These are phyloP conservation scores for Botrytis porri DNA, from an alignment of 2,329 filamentous ascomycete species.

Conservation along the genomic window DNA sequence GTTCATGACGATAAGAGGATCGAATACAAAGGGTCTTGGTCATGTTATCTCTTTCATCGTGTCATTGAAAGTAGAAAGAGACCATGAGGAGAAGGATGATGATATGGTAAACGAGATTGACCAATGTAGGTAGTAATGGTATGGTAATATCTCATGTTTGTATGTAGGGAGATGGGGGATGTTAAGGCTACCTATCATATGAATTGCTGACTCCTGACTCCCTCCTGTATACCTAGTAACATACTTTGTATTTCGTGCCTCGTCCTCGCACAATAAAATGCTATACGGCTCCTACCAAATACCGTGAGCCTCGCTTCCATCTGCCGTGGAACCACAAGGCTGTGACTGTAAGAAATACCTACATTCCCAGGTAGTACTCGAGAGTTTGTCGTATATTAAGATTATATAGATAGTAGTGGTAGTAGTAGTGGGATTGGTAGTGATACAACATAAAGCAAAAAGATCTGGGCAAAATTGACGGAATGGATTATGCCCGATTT, in stretches of 20 bases:
- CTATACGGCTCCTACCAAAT: not conserved
- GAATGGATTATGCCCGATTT: not conserved
- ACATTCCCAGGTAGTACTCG: not conserved
- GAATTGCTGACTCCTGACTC: not conserved
- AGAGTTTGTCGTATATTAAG: not conserved
- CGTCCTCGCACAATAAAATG: not conserved
- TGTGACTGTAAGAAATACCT: not conserved
- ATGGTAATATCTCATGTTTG: not conserved
- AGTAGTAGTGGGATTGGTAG: no score
- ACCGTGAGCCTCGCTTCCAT: not conserved
- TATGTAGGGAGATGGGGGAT: not conserved
- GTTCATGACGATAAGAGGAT: not conserved
- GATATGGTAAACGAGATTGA: not conserved
- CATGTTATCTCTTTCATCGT: not conserved
- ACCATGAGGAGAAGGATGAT: not conserved
- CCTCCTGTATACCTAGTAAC: not conserved
- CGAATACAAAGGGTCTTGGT: not conserved
- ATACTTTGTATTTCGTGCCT: not conserved
- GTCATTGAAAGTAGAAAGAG: no score
- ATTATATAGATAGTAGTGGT: not conserved
- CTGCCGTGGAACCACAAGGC: not conserved
- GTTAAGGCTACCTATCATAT: not conserved
- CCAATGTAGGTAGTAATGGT: no score
- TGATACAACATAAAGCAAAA: not conserved
- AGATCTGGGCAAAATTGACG: not conserved